These are phyloP conservation scores for Mollisiaceae sp. DNA, from an alignment of 2,329 filamentous ascomycete genomes.

Conservation along the genomic window DNA sequence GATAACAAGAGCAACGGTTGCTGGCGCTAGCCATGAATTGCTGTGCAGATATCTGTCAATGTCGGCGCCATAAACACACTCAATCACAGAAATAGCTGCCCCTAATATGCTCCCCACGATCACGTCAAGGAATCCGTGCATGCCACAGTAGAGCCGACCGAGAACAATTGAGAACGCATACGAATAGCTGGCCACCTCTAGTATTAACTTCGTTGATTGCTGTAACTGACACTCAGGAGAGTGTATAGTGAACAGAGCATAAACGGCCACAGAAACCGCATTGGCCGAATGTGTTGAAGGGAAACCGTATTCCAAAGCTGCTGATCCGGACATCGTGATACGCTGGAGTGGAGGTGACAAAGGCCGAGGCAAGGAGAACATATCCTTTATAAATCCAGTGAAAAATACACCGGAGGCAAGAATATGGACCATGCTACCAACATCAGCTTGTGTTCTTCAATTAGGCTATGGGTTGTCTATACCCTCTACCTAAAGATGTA, in stretches of 20 bases:
- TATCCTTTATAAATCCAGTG: constrained; percentile 92
- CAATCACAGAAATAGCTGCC: constrained; percentile 62
- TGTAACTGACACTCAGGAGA: constrained; percentile 67
- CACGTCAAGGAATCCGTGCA: constrained; percentile 97
- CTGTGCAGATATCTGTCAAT: constrained; percentile 75
- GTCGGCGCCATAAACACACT: constrained; percentile 63
- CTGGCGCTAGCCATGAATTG: constrained; percentile 66
- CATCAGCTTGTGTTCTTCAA: constrained; percentile 37
- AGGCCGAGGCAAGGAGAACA: constrained; percentile 89
- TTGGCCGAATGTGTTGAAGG: constrained; percentile 98
- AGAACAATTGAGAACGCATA: constrained; percentile 90
- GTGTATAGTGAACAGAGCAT: constrained; percentile 74
- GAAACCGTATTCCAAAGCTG: constrained; percentile 94
- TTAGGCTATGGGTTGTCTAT: constrained; percentile 45
- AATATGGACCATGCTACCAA: constrained; percentile 69
- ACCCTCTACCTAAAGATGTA: constrained; percentile 84
- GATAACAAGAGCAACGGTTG: constrained; percentile 68
- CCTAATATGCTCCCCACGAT: constrained; percentile 80
- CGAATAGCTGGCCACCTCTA: constrained; percentile 77
- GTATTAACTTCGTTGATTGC: constrained; percentile 60
- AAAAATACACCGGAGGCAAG: constrained; percentile 81
- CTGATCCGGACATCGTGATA: constrained; percentile 97
- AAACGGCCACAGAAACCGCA: constrained; percentile 90
- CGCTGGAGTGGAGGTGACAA: constrained; percentile 89
- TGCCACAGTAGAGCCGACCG: constrained; percentile 93